Evolutionary conservation across 805 yeast genomes (phyloP), one percentile per base, ranked within the genome.

Genomic region (Metschnikowia santaceciliae): DNA sequence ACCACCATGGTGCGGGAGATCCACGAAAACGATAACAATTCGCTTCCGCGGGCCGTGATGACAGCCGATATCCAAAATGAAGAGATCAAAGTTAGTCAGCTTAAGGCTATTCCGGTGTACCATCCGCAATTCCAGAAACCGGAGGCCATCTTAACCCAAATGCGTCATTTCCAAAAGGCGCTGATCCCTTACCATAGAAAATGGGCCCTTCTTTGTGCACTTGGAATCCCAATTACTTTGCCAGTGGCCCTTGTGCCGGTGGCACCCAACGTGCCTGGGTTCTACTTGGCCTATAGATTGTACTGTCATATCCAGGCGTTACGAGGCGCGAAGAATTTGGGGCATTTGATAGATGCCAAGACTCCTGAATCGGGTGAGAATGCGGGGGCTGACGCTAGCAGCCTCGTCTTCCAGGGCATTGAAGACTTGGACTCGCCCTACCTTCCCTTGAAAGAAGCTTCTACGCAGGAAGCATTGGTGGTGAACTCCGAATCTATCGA

Each of bases 191-290:
- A 72, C 44, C 96, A 91, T 61, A 67, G 66, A 47, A 83, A 78
- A 60, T 78, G 79, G 58, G 75, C 86, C 55, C 43, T 79, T 2
- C 56, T 72, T 36, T 81, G 86, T 56, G 75, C 80, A 1, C 52
- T 84, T 14, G 82, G 83, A 3, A 67, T 92, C 3, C 97, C 97
- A 1, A 55, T 91, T 42, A 82, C 95, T 0, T 58, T 89, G 2
- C 98, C 98, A 2, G 65, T 91, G 40, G 90, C 89, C 0, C 59
- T 90, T 40, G 62, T 92, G 0, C 98, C 98, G 0, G 75, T 91
- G n/a, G 65, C 90, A 3, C 98, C 98, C 19, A 91, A 91, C 60
- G 80, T 91, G 19, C 98, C 98, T 0, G 96, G 96, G 0, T 86
- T 92, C 62, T 92, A 90, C 61, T 68, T 91, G 40, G 75, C 86